Percentiles rank a stretch among this genome's conserved stretches.
phyloP scores from a whole-genome alignment of 371 early-diverging fungal species.

The Ecytonucleospora hepatopenaei region DNA sequence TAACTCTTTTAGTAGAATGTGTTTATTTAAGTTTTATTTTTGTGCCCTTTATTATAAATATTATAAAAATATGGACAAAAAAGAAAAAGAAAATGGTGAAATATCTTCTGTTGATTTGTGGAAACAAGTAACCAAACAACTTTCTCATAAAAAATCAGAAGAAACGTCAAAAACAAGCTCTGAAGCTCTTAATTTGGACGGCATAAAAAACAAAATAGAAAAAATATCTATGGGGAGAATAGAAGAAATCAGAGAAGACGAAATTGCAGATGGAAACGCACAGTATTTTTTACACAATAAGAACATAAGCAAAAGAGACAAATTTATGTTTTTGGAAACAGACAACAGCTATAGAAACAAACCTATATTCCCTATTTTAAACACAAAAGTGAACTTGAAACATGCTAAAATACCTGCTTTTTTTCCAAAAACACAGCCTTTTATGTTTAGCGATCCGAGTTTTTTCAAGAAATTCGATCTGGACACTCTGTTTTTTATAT shows the following conservation, averaged over 20 bases:
- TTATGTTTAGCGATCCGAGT: conserved; percentile 44
- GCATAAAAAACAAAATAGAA: conserved; percentile 14
- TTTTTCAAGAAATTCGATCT: conserved; percentile 69
- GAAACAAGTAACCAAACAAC: conserved; percentile 32
- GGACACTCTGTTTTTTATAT: conserved; percentile 90
- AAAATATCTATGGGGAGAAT: conserved; percentile 20
- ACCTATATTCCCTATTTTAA: conserved; percentile 17
- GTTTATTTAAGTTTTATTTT: too few species aligned
- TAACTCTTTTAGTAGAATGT: too few species aligned
- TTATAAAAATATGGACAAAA: too few species aligned
- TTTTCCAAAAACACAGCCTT: conserved; percentile 41
- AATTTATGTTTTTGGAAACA: conserved; percentile 21
- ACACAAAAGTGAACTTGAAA: conserved; percentile 8
- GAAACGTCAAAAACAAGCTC: background rate
- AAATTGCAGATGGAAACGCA: background rate
- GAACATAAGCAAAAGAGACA: background rate
- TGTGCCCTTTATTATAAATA: too few species aligned
- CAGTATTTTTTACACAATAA: background rate
- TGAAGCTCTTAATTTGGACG: conserved; percentile 12
- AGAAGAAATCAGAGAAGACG: background rate
- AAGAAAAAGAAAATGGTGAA: conserved; percentile 19
- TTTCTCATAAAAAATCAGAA: conserved; percentile 34
- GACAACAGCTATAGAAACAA: conserved; percentile 21
- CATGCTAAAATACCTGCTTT: conserved; percentile 21
- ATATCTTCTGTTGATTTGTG: conserved; percentile 36